Conservation (phyloP, 306 rosid species). For the Malus fusca region DNA sequence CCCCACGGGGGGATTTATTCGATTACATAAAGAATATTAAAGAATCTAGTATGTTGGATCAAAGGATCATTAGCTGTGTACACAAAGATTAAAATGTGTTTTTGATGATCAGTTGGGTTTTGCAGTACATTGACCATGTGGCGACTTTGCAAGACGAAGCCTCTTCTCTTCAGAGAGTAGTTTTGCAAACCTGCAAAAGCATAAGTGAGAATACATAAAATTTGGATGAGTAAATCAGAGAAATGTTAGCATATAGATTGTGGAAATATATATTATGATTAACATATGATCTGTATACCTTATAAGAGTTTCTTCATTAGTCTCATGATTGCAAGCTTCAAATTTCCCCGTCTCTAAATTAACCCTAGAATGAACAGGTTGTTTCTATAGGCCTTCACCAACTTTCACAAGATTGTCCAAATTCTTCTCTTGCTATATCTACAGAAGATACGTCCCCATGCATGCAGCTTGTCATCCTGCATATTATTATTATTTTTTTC, state of each 20-base stretch:
- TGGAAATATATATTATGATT: neutral
- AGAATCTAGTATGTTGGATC: neutral
- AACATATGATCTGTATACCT: conserved; percentile 17
- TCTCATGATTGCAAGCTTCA: conserved; percentile 20
- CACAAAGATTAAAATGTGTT: neutral
- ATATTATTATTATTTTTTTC: neutral
- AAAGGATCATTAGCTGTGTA: neutral
- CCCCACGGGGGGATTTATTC: neutral
- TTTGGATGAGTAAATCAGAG: neutral
- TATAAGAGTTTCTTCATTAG: conserved; percentile 45
- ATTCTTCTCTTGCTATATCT: conserved; percentile 41
- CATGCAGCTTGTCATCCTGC: conserved; percentile 48
- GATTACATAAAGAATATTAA: neutral
- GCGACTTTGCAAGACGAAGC: conserved; percentile 40
- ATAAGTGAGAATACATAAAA: neutral
- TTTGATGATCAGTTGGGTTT: conserved; percentile 1
- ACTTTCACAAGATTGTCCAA: conserved; percentile 35
- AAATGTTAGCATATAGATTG: neutral
- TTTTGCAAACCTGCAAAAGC: conserved; percentile 35
- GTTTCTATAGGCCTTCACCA: conserved; percentile 42
- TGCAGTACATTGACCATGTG: conserved; percentile 1
- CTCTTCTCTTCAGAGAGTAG: conserved; percentile 41
- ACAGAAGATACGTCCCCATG: conserved; percentile 32
- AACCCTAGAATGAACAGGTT: conserved; percentile 40
- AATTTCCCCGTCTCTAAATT: conserved; percentile 35